These are phyloP conservation scores for Cladorrhinum samala DNA, from an alignment of 495 filamentous ascomycete genomes.

Conservation along the genomic window DNA sequence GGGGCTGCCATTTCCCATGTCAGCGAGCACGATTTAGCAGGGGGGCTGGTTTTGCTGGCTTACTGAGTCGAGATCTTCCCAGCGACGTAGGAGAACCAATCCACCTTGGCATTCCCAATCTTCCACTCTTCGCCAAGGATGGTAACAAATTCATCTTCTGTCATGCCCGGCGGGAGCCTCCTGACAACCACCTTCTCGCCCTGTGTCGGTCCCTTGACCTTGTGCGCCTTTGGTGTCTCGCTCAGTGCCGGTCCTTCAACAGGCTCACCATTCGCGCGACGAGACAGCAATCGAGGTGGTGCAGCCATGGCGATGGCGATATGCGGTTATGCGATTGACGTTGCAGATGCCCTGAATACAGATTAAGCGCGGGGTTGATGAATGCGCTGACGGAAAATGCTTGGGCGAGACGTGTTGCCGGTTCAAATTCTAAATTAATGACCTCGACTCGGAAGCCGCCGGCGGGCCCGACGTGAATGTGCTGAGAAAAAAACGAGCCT, in stretches of 20 bases:
- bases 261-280: slow-evolving; percentile 27
- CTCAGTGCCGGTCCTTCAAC: slow-evolving; percentile 23
- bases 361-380: too few species aligned
- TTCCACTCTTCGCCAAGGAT: slow-evolving; percentile 81
- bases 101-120: slow-evolving; percentile 67
- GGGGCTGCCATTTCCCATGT: slow-evolving; percentile 54
- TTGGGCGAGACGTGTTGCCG: too few species aligned
- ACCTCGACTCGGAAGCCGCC: too few species aligned
- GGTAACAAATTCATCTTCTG: slow-evolving; percentile 66
- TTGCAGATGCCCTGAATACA: too few species aligned
- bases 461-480: too few species aligned
- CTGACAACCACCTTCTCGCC: slow-evolving; percentile 82
- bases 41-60: slow-evolving; percentile 56
- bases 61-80: slow-evolving; percentile 90
- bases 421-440: too few species aligned
- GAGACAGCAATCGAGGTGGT: slow-evolving; percentile 30
- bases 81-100: slow-evolving; percentile 70
- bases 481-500: too few species aligned
- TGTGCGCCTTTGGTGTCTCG: slow-evolving; percentile 45
- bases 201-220: slow-evolving; percentile 52
- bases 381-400: too few species aligned
- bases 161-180: slow-evolving; percentile 79
- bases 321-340: background rate
- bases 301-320: slow-evolving; percentile 18
- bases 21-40: too few species aligned